Conservation (phyloP, 2,329 filamentous ascomycete species). For the Fusarium sp. region DNA sequence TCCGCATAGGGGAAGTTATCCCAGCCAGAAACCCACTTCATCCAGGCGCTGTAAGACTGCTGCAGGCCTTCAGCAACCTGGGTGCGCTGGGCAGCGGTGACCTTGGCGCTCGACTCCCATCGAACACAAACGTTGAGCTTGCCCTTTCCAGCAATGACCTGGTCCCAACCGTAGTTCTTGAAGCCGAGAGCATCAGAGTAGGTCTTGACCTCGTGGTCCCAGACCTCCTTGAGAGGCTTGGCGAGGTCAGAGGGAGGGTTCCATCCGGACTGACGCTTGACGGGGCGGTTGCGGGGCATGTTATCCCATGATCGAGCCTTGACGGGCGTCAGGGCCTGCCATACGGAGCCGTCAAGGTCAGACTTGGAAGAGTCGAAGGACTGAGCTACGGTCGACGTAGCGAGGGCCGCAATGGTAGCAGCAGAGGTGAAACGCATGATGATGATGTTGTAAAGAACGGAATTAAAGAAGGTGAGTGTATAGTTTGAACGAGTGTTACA, state of each 20-base stretch:
- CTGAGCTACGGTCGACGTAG: slow-evolving; percentile 43
- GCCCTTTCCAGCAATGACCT: slow-evolving; percentile 53
- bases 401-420: slow-evolving; percentile 42
- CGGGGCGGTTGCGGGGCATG: slow-evolving; percentile 44
- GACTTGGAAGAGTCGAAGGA: slow-evolving; percentile 40
- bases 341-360: slow-evolving; percentile 52
- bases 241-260: slow-evolving; percentile 49
- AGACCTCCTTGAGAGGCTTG: slow-evolving; percentile 50
- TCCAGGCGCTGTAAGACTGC: slow-evolving; percentile 59
- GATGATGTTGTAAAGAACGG: slow-evolving; percentile 7
- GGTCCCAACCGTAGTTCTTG: slow-evolving; percentile 56
- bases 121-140: slow-evolving; percentile 57
- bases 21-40: slow-evolving; percentile 60
- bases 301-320: slow-evolving; percentile 29
- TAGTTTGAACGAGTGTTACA: slow-evolving; percentile 20
- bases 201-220: slow-evolving; percentile 51
- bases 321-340: slow-evolving; percentile 43
- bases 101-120: slow-evolving; percentile 59
- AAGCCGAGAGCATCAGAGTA: slow-evolving; percentile 49
- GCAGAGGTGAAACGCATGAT: slow-evolving; percentile 49
- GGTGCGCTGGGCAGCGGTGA: slow-evolving; percentile 57
- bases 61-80: slow-evolving; percentile 56
- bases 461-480: not conserved
- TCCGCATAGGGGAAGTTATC: slow-evolving; percentile 61
- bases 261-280: slow-evolving; percentile 51